Evolutionary conservation across 331 rosid species (phyloP).

Genomic region (Dryas integrifolia): DNA sequence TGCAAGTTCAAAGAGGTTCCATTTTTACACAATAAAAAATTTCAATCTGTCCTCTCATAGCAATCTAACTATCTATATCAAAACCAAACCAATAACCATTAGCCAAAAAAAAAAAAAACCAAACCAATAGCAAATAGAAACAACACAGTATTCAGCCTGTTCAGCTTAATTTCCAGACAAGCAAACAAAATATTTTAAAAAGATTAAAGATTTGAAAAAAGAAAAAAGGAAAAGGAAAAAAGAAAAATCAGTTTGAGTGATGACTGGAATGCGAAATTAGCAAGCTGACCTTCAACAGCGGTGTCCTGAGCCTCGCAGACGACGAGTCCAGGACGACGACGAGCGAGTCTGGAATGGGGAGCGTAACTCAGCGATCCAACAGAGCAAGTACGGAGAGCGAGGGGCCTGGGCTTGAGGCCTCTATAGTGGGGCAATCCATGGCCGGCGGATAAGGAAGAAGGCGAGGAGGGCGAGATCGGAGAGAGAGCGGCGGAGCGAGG

Average conservation of each 20-base stretch:
- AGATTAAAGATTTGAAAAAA: too few species aligned
- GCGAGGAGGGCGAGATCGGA: constrained; percentile 39
- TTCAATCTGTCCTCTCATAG: neutral
- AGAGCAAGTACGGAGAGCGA: constrained; percentile 20
- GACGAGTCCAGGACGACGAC: constrained; percentile 41
- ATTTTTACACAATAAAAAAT: neutral
- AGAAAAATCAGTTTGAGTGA: neutral
- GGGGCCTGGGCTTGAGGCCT: constrained; percentile 54
- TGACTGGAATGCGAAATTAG: neutral
- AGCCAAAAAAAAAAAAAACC: neutral
- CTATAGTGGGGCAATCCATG: constrained; percentile 38
- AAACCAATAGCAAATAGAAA: neutral
- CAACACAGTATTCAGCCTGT: neutral
- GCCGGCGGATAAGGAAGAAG: constrained; percentile 36
- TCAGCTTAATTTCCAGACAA: neutral
- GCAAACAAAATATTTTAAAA: neutral
- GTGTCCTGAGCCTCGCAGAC: constrained; percentile 76
- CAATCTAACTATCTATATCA: neutral
- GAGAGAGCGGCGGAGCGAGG: constrained; percentile 49
- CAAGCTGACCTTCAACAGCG: constrained; percentile 60
- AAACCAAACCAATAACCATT: neutral
- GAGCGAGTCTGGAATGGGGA: constrained; percentile 24
- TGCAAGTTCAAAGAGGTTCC: neutral
- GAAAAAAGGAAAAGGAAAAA: neutral
- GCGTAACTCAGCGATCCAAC: constrained; percentile 20